These are phyloP conservation scores for Penicillium arizonense DNA, from an alignment of 495 filamentous ascomycete genomes.

Conservation along the genomic window DNA sequence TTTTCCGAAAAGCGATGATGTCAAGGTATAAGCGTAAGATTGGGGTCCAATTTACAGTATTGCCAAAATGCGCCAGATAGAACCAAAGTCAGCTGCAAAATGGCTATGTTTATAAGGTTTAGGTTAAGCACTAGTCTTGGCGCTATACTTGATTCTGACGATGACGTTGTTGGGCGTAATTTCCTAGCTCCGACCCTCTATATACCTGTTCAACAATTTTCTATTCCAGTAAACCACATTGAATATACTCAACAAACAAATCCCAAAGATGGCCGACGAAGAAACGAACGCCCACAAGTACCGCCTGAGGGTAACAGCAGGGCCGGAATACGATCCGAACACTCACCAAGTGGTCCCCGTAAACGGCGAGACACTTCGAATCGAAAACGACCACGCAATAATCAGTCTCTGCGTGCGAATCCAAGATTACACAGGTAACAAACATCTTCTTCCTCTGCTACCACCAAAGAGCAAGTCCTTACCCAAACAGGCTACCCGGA, in stretches of 20 bases:
- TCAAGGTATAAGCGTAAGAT: neutral
- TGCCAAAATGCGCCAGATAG: no score
- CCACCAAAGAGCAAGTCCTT: conserved; percentile 12
- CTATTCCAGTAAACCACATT: neutral
- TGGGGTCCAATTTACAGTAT: neutral
- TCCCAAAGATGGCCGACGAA: conserved; percentile 1
- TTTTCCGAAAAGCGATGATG: neutral
- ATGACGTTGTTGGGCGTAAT: conserved; percentile 13
- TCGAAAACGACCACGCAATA: conserved; percentile 59
- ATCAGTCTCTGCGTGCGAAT: conserved; percentile 69
- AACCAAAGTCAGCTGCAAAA: no score
- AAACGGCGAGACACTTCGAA: conserved; percentile 58
- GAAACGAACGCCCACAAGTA: conserved; percentile 20
- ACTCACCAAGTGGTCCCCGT: conserved; percentile 69
- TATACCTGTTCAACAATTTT: neutral
- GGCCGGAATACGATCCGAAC: conserved; percentile 64
- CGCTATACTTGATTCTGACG: neutral
- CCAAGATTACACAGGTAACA: conserved; percentile 54
- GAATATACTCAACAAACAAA: neutral
- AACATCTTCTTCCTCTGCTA: neutral
- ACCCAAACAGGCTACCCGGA: conserved; percentile 57
- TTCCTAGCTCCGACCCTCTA: no score
- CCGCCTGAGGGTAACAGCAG: conserved; percentile 54
- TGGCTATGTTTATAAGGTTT: no score
- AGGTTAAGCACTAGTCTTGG: no score